Base-by-base conservation (phyloP, 2,329 filamentous ascomycete species). In the Anthostomella pinea region DNA sequence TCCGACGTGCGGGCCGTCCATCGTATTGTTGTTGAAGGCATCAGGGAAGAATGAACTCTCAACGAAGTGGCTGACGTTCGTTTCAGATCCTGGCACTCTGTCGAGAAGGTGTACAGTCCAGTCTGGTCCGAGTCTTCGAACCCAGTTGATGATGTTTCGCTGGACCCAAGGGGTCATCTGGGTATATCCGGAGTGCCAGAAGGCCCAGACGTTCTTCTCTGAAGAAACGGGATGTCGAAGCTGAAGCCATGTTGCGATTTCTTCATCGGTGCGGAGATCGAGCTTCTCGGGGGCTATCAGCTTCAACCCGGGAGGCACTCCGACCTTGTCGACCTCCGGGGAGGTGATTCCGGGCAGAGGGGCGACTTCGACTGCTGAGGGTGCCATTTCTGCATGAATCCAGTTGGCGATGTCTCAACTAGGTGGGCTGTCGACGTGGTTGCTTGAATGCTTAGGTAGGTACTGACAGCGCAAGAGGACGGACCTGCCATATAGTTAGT, bases 31-130 rank as follows among this genome's bases (percentile, higher is more conserved):
- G 17, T 67, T 60, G 37, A 72, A 67, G 1, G 64, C 50, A 10
- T 65, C 60, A 0, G 70, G 61, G 23, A 69, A 58, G 23, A 62
- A 47, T 2, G 59, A 54, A 1, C 52, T 33, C 6, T 61, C 43
- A 4, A 68, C 43, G 39, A 57, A 71, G 23, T 60, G 59, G 33
- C 46, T 27, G 5, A 62, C 51, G 36, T 66, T 57, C 18, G 59
- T 66, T 10, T 53, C 51, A 2, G 65, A 68, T 8, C 49, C 57
- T 0, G 51, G 46, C 5, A 65, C 57, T 3, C 47, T 43, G 41
- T 69, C 65, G n/a, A 69, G 45, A 7, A 68, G 54, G 30, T 62
- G 64, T 16, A 69, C 54, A 3, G 55, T 66, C 65, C 65, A 69
- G 1, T 52, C 41, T 1, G 60, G 51, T 1, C 63, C 58, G 15